Evolutionary conservation across 2,329 filamentous ascomycete species (phyloP).

Genomic region (Venturia aucupariae): DNA sequence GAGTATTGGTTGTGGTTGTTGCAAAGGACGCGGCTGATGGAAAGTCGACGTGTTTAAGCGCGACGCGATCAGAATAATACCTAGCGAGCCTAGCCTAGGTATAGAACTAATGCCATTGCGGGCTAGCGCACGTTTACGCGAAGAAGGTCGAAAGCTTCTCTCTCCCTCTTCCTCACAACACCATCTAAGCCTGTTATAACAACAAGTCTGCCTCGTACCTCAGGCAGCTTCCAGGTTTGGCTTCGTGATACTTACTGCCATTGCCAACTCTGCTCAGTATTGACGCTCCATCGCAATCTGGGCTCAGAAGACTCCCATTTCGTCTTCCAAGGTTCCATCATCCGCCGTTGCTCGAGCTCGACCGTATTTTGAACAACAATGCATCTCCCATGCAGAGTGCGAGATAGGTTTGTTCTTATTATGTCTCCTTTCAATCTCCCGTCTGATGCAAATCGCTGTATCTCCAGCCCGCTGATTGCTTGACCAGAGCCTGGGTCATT

Average conservation of each 20-base stretch:
- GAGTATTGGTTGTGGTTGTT: neutral
- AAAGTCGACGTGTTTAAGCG: neutral
- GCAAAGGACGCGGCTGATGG: neutral
- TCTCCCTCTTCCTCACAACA: no score
- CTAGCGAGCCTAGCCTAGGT: no score
- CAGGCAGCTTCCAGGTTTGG: neutral
- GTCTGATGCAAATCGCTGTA: neutral
- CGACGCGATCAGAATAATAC: no score
- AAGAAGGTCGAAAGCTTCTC: no score
- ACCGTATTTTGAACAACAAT: neutral
- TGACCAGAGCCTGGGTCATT: slow-evolving; percentile 7
- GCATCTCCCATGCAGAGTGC: neutral
- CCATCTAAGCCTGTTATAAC: neutral
- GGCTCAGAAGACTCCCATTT: neutral
- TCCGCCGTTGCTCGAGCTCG: neutral
- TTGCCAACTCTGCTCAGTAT: neutral
- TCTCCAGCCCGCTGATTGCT: neutral
- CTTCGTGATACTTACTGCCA: neutral
- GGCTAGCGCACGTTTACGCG: no score
- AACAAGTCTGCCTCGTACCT: neutral
- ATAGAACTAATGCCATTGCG: no score
- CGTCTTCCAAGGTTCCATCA: neutral
- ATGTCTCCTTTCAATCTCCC: neutral
- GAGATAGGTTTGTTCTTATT: slow-evolving; percentile 11
- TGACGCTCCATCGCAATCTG: neutral